Percentiles rank a stretch among this genome's conserved stretches.
Evolutionary conservation across 2,329 filamentous ascomycete genomes (phyloP).

Genomic region (Sporothrix mexicana): DNA sequence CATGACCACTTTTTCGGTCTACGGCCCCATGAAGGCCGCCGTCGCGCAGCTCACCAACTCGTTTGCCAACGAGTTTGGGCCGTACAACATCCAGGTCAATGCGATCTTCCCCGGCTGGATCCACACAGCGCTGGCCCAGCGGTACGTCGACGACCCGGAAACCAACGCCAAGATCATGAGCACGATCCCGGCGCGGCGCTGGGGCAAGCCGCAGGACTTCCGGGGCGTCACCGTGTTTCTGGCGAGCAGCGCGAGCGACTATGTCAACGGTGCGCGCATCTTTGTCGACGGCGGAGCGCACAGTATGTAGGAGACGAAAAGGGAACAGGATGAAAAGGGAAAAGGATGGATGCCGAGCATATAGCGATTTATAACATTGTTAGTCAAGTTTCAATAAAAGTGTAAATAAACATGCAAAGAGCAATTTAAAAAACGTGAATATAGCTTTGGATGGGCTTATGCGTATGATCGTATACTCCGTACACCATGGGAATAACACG

Average conservation of each 20-base stretch:
- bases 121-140: constrained; percentile 33
- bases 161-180: constrained; percentile 7
- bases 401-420: neutral
- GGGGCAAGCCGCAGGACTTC: constrained; percentile 55
- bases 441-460: too few species aligned
- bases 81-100: constrained; percentile 38
- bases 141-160: constrained; percentile 55
- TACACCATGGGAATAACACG: too few species aligned
- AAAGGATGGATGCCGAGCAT: neutral
- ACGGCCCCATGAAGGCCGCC: constrained; percentile 37
- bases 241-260: constrained; percentile 47
- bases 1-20: constrained; percentile 36
- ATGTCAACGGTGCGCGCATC: constrained; percentile 10
- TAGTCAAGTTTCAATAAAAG: neutral
- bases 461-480: too few species aligned
- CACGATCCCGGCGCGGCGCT: constrained; percentile 55
- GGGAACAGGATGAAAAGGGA: too few species aligned
- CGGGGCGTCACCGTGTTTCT: constrained; percentile 68
- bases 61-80: constrained; percentile 37
- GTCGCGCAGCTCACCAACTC: constrained; percentile 37
- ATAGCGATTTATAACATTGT: neutral
- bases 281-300: constrained; percentile 9
- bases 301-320: neutral
- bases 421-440: too few species aligned
- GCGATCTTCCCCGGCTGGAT: constrained; percentile 30